These are phyloP conservation scores for Calonectria fujianensis DNA, from an alignment of 2,329 filamentous ascomycete genomes.

Conservation along the genomic window DNA sequence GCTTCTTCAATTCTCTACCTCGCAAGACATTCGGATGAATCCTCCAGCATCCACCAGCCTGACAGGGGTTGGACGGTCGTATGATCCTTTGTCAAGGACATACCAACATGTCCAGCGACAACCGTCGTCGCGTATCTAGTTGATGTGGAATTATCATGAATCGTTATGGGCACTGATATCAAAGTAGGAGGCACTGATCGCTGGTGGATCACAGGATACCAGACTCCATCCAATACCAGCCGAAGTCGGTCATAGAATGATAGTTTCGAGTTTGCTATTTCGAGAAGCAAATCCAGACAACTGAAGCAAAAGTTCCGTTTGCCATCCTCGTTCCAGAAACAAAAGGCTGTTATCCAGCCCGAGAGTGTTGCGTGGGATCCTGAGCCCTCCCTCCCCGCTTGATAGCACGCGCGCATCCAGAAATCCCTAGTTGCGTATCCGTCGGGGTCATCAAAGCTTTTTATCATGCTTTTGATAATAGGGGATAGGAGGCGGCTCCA, in stretches of 20 bases:
- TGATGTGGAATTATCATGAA: neutral
- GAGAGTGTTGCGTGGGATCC: constrained; percentile 2
- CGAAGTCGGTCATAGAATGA: neutral
- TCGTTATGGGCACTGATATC: neutral
- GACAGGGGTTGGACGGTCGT: constrained; percentile 16
- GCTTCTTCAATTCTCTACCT: neutral
- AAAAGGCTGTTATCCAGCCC: constrained; percentile 16
- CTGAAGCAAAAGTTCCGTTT: neutral
- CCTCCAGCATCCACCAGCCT: constrained; percentile 16
- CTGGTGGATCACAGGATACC: constrained; percentile 13
- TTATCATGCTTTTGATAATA: neutral
- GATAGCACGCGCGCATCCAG: constrained; percentile 13
- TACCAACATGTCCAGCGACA: neutral
- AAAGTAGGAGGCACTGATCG: neutral
- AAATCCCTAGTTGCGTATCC: neutral
- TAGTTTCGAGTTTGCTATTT: neutral
- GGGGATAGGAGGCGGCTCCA: neutral
- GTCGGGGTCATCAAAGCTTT: neutral
- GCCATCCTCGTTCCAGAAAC: constrained; percentile 9
- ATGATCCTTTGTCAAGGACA: neutral
- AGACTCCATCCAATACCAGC: neutral
- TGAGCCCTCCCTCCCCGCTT: neutral
- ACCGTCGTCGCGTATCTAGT: neutral
- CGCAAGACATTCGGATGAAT: neutral
- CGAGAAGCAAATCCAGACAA: neutral